These are phyloP conservation scores for Fremontodendron californicum DNA, from an alignment of 345 rosid species.

Conservation along the genomic window DNA sequence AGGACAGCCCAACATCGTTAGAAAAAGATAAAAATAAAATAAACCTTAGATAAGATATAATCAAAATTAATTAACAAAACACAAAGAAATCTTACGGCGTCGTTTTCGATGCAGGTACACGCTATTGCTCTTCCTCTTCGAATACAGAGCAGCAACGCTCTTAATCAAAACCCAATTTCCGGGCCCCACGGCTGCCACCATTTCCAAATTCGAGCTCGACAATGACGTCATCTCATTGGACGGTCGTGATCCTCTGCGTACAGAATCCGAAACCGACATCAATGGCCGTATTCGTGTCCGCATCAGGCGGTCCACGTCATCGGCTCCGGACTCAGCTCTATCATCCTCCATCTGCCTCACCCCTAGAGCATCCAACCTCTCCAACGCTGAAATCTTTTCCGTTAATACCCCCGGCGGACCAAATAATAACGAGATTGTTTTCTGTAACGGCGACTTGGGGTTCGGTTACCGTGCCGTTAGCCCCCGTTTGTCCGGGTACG, in stretches of 20 bases:
- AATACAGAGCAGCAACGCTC: slow-evolving; percentile 44
- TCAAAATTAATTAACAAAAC: neutral
- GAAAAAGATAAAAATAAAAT: neutral
- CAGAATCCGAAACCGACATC: slow-evolving; percentile 44
- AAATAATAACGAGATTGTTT: slow-evolving; percentile 40
- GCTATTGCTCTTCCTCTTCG: slow-evolving; percentile 43
- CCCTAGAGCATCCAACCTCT: slow-evolving; percentile 51
- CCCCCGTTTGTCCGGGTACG: slow-evolving; percentile 62
- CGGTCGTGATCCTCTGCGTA: slow-evolving; percentile 45
- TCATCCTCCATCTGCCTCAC: slow-evolving; percentile 47
- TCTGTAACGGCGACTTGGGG: slow-evolving; percentile 46
- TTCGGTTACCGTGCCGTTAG: slow-evolving; percentile 54
- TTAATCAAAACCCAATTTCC: slow-evolving; percentile 43
- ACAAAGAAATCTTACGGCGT: neutral
- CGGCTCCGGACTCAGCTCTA: slow-evolving; percentile 43
- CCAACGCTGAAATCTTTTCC: slow-evolving; percentile 49
- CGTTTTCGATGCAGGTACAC: slow-evolving; percentile 39
- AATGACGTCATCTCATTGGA: slow-evolving; percentile 49
- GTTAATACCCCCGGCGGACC: slow-evolving; percentile 40
- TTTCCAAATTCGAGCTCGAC: slow-evolving; percentile 43
- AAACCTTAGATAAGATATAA: neutral
- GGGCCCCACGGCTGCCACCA: slow-evolving; percentile 37
- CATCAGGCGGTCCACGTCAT: slow-evolving; percentile 50
- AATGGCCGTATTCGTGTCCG: slow-evolving; percentile 42
- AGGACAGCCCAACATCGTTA: neutral